Conservation (phyloP, 108 stramenopile genomes). For the Parmales sp. region DNA sequence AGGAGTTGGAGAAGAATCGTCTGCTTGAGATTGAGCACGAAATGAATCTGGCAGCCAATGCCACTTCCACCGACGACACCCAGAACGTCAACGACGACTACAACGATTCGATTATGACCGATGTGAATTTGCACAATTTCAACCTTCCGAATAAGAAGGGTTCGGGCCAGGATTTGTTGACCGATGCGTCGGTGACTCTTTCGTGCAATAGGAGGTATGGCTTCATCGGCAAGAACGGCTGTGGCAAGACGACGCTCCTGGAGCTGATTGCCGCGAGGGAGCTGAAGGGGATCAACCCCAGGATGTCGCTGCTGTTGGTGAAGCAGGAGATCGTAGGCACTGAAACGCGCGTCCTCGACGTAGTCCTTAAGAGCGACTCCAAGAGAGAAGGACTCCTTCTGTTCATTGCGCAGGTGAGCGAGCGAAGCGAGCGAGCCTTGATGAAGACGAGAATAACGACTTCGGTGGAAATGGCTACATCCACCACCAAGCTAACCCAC, state of each 20-base stretch:
- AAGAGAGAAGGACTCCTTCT: conserved; percentile 50
- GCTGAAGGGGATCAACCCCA: conserved; percentile 41
- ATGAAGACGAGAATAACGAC: too few relatives aligned
- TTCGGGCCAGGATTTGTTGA: conserved; percentile 49
- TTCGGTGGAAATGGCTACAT: too few relatives aligned
- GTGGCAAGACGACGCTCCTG: conserved; percentile 77
- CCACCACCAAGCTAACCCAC: too few relatives aligned
- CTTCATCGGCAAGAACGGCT: conserved; percentile 75
- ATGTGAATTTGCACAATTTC: conserved; percentile 14
- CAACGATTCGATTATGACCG: conserved; percentile 14
- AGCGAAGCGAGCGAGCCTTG: too few relatives aligned
- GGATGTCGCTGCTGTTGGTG: conserved; percentile 54
- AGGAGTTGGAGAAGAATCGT: background rate
- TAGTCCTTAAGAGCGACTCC: conserved; percentile 55
- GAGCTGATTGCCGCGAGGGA: conserved; percentile 39
- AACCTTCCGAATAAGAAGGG: conserved; percentile 40
- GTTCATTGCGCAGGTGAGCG: conserved; percentile 31
- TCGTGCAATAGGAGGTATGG: conserved; percentile 64
- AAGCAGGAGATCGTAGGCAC: conserved; percentile 63
- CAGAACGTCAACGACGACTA: conserved; percentile 14
- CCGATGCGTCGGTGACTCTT: conserved; percentile 55
- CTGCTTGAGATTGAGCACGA: background rate
- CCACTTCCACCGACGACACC: conserved; percentile 5
- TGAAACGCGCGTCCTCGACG: conserved; percentile 44
- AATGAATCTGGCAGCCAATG: conserved; percentile 13